Evolutionary conservation across 805 yeast species (phyloP).

Genomic region (Teunomyces atbi): DNA sequence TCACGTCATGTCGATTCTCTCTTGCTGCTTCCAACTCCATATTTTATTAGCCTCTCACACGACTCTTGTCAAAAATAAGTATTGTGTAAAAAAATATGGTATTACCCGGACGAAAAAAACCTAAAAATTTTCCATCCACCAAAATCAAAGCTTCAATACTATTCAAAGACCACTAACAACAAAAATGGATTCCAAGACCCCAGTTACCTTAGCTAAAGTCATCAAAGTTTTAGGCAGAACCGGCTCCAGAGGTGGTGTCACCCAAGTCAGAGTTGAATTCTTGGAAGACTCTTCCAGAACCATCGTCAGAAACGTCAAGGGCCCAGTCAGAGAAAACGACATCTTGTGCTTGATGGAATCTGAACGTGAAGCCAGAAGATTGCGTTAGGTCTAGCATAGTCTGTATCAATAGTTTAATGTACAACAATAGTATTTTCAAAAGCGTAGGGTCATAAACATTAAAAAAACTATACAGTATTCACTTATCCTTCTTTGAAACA

Average conservation of each 20-base stretch:
- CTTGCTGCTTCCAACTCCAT: too few relatives aligned
- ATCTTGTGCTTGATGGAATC: constrained; percentile 99
- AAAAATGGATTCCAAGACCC: constrained; percentile 62
- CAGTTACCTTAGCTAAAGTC: constrained; percentile 99
- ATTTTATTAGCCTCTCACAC: neutral
- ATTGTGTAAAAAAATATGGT: neutral
- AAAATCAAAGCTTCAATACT: neutral
- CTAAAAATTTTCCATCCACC: constrained; percentile 3
- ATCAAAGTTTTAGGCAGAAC: constrained; percentile 99
- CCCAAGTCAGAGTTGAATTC: constrained; percentile 97
- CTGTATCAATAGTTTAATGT: constrained; percentile 4
- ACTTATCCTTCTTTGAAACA: neutral
- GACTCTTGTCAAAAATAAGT: neutral
- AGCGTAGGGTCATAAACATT: neutral
- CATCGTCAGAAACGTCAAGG: constrained; percentile 95
- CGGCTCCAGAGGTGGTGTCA: constrained; percentile 99
- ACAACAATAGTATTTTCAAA: neutral
- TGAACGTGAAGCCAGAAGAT: constrained; percentile 98
- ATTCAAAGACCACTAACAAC: constrained; percentile 1
- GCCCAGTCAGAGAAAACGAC: constrained; percentile 98
- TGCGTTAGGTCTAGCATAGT: constrained; percentile 53
- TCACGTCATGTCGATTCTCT: too few relatives aligned
- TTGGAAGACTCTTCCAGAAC: constrained; percentile 93
- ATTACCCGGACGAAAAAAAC: neutral
- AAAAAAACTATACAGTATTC: neutral